Evolutionary conservation across 805 yeast species (phyloP).

Genomic region (Candida dajiaensis): DNA sequence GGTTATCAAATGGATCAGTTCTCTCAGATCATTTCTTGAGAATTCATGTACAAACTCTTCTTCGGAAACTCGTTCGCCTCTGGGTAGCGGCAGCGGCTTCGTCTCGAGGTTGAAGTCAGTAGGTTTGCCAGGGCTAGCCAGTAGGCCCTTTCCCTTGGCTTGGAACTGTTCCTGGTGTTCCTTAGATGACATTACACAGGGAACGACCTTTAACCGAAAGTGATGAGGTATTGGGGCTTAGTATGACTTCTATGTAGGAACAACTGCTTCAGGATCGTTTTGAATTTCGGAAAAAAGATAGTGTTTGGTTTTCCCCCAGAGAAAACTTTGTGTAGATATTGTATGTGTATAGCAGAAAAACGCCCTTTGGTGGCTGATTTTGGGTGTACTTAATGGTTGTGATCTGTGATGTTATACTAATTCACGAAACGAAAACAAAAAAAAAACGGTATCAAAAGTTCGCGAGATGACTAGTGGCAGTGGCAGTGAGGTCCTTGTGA

Average conservation of each 20-base stretch:
- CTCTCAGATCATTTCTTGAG: slow-evolving; percentile 59
- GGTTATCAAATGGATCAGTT: slow-evolving; percentile 64
- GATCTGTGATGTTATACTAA: too few relatives aligned
- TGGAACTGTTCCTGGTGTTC: slow-evolving; percentile 10
- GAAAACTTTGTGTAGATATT: neutral
- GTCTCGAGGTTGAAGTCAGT: slow-evolving; percentile 1
- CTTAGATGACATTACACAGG: neutral
- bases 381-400: neutral
- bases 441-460: neutral
- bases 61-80: slow-evolving; percentile 5
- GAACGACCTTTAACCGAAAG: neutral
- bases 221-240: neutral
- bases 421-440: neutral
- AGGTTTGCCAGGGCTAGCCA: slow-evolving; percentile 10
- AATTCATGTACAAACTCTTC: slow-evolving; percentile 37
- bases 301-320: neutral
- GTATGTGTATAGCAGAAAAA: neutral
- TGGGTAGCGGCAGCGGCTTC: slow-evolving; percentile 16
- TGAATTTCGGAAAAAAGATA: neutral
- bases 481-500: neutral
- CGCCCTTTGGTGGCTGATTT: neutral
- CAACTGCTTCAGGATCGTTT: neutral
- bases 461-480: too few relatives aligned
- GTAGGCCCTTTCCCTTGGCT: slow-evolving; percentile 8
- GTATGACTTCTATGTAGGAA: neutral